phyloP scores from a whole-genome alignment of 2,329 filamentous ascomycete species.

The Teratosphaeria nubilosa region DNA sequence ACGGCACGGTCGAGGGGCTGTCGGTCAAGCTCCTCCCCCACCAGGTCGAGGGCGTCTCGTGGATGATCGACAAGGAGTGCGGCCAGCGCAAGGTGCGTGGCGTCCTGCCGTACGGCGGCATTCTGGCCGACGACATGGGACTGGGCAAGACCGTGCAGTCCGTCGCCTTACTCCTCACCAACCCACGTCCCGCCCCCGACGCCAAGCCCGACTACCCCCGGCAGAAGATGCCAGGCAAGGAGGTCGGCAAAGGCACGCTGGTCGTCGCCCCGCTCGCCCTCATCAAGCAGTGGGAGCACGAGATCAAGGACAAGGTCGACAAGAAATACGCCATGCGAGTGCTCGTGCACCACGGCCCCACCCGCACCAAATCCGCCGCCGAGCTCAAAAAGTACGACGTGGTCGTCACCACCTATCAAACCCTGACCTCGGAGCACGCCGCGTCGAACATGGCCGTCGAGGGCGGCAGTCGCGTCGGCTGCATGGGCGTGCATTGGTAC shows the following conservation, averaged over 20 bases:
- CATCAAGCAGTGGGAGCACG: constrained; percentile 94
- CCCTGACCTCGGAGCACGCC: constrained; percentile 81
- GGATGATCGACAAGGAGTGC: constrained; percentile 90
- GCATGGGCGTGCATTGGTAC: constrained; percentile 91
- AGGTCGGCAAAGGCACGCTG: constrained; percentile 68
- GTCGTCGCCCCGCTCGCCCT: constrained; percentile 88
- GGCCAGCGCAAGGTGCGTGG: constrained; percentile 72
- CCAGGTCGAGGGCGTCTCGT: constrained; percentile 84
- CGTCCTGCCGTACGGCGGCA: constrained; percentile 77
- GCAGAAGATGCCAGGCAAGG: constrained; percentile 55
- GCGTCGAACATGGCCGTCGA: constrained; percentile 52
- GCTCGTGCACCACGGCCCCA: constrained; percentile 81
- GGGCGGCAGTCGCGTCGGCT: constrained; percentile 61
- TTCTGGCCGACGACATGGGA: constrained; percentile 95
- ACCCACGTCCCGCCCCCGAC: constrained; percentile 49
- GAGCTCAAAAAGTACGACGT: constrained; percentile 82
- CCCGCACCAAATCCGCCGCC: constrained; percentile 66
- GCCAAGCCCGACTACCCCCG: constrained; percentile 44
- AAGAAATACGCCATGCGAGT: constrained; percentile 63
- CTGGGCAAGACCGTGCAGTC: constrained; percentile 94
- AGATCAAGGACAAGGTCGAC: constrained; percentile 75
- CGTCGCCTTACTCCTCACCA: constrained; percentile 75
- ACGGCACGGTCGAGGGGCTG: constrained; percentile 65
- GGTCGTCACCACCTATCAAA: constrained; percentile 94
- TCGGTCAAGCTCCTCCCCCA: constrained; percentile 84